Evolutionary conservation across 148 eudicot species (phyloP), one percentile per base, ranked within the genome.

Genomic region (Polygonum maritimum): DNA sequence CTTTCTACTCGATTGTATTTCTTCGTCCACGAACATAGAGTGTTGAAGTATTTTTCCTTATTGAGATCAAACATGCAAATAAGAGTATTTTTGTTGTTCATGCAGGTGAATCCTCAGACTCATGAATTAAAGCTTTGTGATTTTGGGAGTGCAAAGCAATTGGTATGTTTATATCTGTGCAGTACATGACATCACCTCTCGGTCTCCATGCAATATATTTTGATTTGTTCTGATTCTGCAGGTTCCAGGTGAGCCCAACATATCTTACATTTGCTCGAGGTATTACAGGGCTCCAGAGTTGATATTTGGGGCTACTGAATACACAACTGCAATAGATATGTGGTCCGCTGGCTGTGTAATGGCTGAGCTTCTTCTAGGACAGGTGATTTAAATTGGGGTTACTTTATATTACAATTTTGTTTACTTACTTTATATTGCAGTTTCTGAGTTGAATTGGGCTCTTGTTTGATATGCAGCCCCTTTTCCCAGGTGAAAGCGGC

Each of bases 401-500:
- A 44, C 9, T 7, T 7, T 44, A 44, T 44, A 44, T 44, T 44
- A 0, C 47, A 44, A 51, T 51, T 16, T 51, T 3, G 19, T 26
- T 26, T 26, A 49, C 6, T 2, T 16, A 2, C 2, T 22, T 7
- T 22, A 21, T 21, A 19, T 57, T 19, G 63, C 13, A 19, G 19
- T 22, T 57, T 57, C 63, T 57, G 26, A 8, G 7, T 57, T 21
- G 0, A 67, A 16, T 35, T 16, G 12, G 69, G 62, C 1, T 81
- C 21, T 77, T 49, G 41, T 40, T 75, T 78, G 33, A 73, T 80
- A 14, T 84, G 84, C 91, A 95, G 99, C 98, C 97, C 65, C 71
- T 95, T 54, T 95, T 95, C 86, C 99, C 98, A 11, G 99, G 99
- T 26, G 99, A 95, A 87, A 92, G 94, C 80, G 96, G 99, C 55